Percentiles rank a stretch among this genome's conserved stretches.
Evolutionary conservation across 2,329 filamentous ascomycete species (phyloP).

Genomic region (Fusarium sarcochroum): DNA sequence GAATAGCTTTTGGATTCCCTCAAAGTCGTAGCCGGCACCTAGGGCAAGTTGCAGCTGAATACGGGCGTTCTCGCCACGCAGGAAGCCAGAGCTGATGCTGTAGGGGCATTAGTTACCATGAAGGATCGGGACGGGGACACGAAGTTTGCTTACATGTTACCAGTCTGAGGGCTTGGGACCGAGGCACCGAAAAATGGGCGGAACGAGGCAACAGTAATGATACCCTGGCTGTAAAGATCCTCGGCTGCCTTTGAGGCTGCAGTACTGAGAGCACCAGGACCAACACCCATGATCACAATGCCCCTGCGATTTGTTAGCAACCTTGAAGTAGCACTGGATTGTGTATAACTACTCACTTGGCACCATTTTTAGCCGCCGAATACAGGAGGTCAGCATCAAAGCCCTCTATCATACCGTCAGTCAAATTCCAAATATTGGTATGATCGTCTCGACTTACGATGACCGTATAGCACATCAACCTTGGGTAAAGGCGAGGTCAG

Average conservation of each 20-base stretch:
- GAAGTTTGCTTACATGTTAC: background rate
- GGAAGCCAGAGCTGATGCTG: slow-evolving; percentile 48
- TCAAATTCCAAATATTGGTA: too few relatives aligned
- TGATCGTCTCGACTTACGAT: too few relatives aligned
- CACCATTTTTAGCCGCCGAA: too few relatives aligned
- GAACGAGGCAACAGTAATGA: slow-evolving; percentile 49
- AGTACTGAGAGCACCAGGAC: slow-evolving; percentile 48
- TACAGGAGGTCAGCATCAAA: too few relatives aligned
- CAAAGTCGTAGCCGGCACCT: slow-evolving; percentile 47
- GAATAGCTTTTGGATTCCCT: slow-evolving; percentile 50
- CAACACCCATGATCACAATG: slow-evolving; percentile 52
- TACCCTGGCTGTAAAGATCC: slow-evolving; percentile 47
- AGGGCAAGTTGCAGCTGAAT: slow-evolving; percentile 53
- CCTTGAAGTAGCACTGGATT: slow-evolving; percentile 27
- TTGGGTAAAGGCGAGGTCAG: slow-evolving; percentile 59
- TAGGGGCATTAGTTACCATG: background rate
- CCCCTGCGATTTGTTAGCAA: slow-evolving; percentile 39
- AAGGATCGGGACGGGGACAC: too few relatives aligned
- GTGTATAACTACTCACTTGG: too few relatives aligned
- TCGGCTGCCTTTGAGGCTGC: slow-evolving; percentile 46
- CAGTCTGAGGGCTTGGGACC: background rate
- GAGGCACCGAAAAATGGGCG: slow-evolving; percentile 36
- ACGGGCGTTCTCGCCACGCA: slow-evolving; percentile 50
- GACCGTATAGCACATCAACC: slow-evolving; percentile 54
- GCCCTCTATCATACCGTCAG: too few relatives aligned